Percentiles rank a stretch among this genome's conserved stretches.
phyloP scores from a whole-genome alignment of 1,284 basidiomycete genomes.

The Laetiporus sulphureus region DNA sequence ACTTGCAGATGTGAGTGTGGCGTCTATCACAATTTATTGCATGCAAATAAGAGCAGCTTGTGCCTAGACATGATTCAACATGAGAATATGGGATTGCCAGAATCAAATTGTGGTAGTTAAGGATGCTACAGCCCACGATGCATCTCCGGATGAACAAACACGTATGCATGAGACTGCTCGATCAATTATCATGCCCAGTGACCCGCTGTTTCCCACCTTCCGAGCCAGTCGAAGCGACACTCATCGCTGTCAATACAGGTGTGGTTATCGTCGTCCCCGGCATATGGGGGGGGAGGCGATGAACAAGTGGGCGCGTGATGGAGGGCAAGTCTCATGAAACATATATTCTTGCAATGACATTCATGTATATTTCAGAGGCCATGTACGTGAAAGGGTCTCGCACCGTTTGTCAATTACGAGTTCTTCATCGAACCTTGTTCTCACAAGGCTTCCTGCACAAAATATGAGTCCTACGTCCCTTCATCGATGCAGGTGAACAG shows the following conservation, averaged over 20 bases:
- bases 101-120: no score
- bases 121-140: no score
- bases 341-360: neutral
- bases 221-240: slow-evolving; percentile 41
- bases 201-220: slow-evolving; percentile 33
- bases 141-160: slow-evolving; percentile 27
- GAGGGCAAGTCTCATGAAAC: slow-evolving; percentile 22
- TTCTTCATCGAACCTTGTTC: slow-evolving; percentile 33
- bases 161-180: slow-evolving; percentile 25
- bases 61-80: no score
- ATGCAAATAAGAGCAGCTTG: no score
- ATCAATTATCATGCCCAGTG: slow-evolving; percentile 44
- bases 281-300: slow-evolving; percentile 36
- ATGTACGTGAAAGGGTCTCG: slow-evolving; percentile 28
- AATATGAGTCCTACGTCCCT: slow-evolving; percentile 23
- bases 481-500: slow-evolving; percentile 34
- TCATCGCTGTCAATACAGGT: slow-evolving; percentile 34
- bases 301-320: slow-evolving; percentile 44
- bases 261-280: slow-evolving; percentile 34
- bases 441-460: slow-evolving; percentile 25
- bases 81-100: no score
- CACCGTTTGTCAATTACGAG: slow-evolving; percentile 43
- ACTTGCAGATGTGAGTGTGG: no score
- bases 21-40: neutral
- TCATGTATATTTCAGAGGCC: slow-evolving; percentile 20